Base-by-base conservation (phyloP, 2,329 filamentous ascomycete species). In the Sporothrix brasiliensis region DNA sequence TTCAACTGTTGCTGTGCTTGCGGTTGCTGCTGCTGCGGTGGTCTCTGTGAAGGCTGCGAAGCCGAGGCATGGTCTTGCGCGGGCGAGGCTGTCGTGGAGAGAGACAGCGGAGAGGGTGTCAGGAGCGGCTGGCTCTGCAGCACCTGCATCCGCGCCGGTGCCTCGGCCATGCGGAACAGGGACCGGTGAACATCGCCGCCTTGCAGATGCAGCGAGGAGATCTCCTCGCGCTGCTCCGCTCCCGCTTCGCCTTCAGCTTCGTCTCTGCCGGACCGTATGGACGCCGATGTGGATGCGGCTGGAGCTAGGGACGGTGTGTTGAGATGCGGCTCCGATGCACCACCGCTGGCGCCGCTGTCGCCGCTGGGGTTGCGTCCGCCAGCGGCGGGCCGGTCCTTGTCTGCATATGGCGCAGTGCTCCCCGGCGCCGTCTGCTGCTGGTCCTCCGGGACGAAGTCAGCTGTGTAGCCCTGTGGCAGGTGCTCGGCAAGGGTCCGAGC, bases 131-230 rank as follows among this genome's bases (percentile, higher is more conserved):
- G 60, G 14, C 7, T 50, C 60, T 71, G 69, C 24, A 67, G 67
- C 11, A 81, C 74, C 80, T 82, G 77, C 79, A 80, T 75, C 76
- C 85, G 78, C 78, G 79, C 80, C 52, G 87, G 83, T 19, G 88
- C 87, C 72, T 89, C 88, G 41, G 73, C 73, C 75, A 92, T 88
- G 77, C 88, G 91, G 84, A 91, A 94, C 47, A 94, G 85, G 75
- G 92, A 90, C 47, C 91, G 88, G 77, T 93, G 91, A 27, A 94
- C 90, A 75, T 94, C 91, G 53, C 91, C 91, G 67, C 91, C 91
- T 76, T 91, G 91, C 3, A 93, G 83, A 71, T 83, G 87, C 68
- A 93, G 81, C 0, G 91, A 93, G 0, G 70, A 71, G 10, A 69
- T 47, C 4, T 69, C 70, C 5, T 65, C 69, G 14, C 34, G 50